A percentile compares a stretch with the other conserved stretches of the same genome.
These are phyloP conservation scores for Aureobasidium musti DNA, from an alignment of 2,329 filamentous ascomycete species.

Conservation along the genomic window DNA sequence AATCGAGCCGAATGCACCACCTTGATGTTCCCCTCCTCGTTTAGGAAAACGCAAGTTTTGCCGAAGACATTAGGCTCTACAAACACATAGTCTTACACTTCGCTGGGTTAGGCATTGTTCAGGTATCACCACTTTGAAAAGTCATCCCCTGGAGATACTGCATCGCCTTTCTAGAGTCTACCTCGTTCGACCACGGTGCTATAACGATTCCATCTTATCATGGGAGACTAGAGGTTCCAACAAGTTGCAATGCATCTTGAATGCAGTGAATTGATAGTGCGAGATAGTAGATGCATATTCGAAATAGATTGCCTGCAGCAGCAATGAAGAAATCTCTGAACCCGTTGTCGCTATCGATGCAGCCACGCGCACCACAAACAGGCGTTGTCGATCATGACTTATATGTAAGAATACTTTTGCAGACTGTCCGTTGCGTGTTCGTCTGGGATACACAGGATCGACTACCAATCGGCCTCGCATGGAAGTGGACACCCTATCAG, in stretches of 20 bases:
- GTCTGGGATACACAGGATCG: no score
- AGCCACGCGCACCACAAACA: background rate
- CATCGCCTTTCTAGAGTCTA: background rate
- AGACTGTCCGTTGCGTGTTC: no score
- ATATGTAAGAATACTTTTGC: background rate
- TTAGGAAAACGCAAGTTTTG: background rate
- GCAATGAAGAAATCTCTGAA: no score
- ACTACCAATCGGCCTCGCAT: background rate
- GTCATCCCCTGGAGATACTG: background rate
- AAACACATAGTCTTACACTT: background rate
- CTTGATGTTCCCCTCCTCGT: constrained; percentile 5
- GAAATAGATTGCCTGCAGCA: background rate
- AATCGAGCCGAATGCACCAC: background rate
- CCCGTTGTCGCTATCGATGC: background rate
- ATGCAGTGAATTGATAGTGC: background rate
- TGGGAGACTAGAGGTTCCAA: no score
- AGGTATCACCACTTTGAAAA: no score
- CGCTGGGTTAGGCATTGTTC: background rate
- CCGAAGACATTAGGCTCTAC: no score
- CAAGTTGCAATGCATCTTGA: no score
- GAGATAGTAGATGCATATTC: background rate
- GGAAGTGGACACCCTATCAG: background rate
- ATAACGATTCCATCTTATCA: no score
- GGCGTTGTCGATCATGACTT: background rate
- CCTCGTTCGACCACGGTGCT: background rate